Evolutionary conservation across 164 flowering plant species (phyloP).

Genomic region (Vitis cinerea): DNA sequence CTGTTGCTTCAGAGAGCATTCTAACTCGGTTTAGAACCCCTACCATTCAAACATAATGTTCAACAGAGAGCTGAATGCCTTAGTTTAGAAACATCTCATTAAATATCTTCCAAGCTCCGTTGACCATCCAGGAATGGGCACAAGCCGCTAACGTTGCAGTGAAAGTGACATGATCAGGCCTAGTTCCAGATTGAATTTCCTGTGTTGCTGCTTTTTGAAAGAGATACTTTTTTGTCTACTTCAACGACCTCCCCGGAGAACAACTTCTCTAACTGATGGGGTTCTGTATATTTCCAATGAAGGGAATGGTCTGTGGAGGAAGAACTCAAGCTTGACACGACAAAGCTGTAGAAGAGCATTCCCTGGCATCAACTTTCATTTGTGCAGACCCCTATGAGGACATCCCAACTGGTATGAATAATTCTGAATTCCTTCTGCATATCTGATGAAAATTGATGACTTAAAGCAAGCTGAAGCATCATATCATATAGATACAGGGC

Average conservation of each 20-base stretch:
- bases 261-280: slow-evolving; percentile 24
- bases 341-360: too few relatives aligned
- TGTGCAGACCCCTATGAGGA: too few relatives aligned
- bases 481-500: too few relatives aligned
- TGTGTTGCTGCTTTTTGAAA: too few relatives aligned
- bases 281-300: slow-evolving; percentile 27
- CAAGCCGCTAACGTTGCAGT: slow-evolving; percentile 76
- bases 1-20: slow-evolving; percentile 59
- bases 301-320: slow-evolving; percentile 24
- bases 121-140: slow-evolving; percentile 71
- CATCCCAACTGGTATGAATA: too few relatives aligned
- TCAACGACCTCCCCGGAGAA: not conserved
- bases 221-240: too few relatives aligned
- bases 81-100: slow-evolving; percentile 40
- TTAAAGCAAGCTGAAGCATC: too few relatives aligned
- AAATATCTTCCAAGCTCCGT: slow-evolving; percentile 57
- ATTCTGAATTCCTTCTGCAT: too few relatives aligned
- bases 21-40: slow-evolving; percentile 72
- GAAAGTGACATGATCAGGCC: slow-evolving; percentile 73
- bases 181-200: slow-evolving; percentile 22
- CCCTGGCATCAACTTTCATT: too few relatives aligned
- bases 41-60: slow-evolving; percentile 89
- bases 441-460: too few relatives aligned
- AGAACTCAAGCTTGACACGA: slow-evolving; percentile 22
- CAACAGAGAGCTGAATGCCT: slow-evolving; percentile 52